Conservation (phyloP, 768 basidiomycete species). For the Rhodotorula toruloides region DNA sequence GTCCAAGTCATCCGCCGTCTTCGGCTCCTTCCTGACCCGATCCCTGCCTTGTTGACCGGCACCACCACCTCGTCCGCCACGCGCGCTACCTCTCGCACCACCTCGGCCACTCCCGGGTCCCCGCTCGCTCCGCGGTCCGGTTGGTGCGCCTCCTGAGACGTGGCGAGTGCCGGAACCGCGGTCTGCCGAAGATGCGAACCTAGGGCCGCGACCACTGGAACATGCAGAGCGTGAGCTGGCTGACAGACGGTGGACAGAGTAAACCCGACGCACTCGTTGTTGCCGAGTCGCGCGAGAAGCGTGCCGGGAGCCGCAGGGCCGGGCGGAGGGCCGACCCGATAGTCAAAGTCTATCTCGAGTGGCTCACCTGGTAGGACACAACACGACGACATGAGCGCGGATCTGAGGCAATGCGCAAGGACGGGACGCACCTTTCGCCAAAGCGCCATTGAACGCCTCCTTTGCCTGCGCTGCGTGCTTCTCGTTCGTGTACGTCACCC, state of each 20-base stretch:
- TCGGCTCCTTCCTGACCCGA: constrained; percentile 22
- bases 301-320: constrained; percentile 14
- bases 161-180: background rate
- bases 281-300: constrained; percentile 33
- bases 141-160: background rate
- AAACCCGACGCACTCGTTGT: background rate
- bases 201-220: background rate
- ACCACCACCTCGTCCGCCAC: constrained; percentile 3
- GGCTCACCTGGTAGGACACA: no score
- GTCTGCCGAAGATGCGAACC: background rate
- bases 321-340: constrained; percentile 1
- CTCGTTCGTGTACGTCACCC: constrained; percentile 29
- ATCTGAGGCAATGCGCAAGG: background rate
- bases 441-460: constrained; percentile 41
- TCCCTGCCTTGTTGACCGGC: background rate
- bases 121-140: background rate
- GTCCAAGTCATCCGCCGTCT: constrained; percentile 40
- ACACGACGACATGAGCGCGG: fast-evolving
- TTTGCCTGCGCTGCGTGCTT: constrained; percentile 38
- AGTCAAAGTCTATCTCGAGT: constrained; percentile 39
- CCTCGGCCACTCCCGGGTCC: constrained; percentile 3
- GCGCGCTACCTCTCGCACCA: background rate
- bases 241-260: background rate
- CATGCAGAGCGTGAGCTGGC: background rate
- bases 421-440: constrained; percentile 39